phyloP scores from a whole-genome alignment of 345 rosid species.

The Erucastrum elatum region DNA sequence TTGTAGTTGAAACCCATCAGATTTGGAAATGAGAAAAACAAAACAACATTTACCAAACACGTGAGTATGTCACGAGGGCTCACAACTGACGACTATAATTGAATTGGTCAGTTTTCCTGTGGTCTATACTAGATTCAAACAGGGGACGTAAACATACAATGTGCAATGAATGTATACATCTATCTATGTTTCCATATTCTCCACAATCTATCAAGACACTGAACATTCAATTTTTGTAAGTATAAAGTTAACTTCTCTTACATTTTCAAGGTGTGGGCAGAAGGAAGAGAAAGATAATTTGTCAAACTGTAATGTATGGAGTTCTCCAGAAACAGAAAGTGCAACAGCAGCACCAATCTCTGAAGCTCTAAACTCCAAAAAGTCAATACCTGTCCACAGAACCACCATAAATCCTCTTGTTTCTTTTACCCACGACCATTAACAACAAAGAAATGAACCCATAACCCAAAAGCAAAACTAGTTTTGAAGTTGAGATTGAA shows the following conservation, averaged over 20 bases:
- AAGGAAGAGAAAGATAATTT: slow-evolving; percentile 22
- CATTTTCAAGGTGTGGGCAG: slow-evolving; percentile 36
- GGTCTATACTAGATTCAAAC: slow-evolving; percentile 11
- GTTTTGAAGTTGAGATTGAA: not conserved
- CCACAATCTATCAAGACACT: not conserved
- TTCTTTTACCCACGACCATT: not conserved
- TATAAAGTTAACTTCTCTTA: not conserved
- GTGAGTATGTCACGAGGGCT: slow-evolving; percentile 37
- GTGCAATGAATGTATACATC: slow-evolving; percentile 8
- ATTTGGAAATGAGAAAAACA: slow-evolving; percentile 15
- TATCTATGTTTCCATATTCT: slow-evolving; percentile 4
- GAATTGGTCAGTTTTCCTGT: slow-evolving; percentile 1
- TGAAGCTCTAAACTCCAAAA: slow-evolving; percentile 75
- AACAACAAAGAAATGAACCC: not conserved
- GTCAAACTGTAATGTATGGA: slow-evolving; percentile 21
- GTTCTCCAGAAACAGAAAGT: slow-evolving; percentile 49
- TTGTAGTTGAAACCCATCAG: slow-evolving; percentile 30
- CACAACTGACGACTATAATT: slow-evolving; percentile 6
- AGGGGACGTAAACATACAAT: not conserved
- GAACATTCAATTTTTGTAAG: not conserved
- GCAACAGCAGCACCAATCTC: slow-evolving; percentile 79
- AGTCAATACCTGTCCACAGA: slow-evolving; percentile 62
- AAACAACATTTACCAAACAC: slow-evolving; percentile 21
- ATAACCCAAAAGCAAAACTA: not conserved
- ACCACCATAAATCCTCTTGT: slow-evolving; percentile 11